Evolutionary conservation across 441 rosid genomes (phyloP).

Genomic region (Adansonia grandidieri): DNA sequence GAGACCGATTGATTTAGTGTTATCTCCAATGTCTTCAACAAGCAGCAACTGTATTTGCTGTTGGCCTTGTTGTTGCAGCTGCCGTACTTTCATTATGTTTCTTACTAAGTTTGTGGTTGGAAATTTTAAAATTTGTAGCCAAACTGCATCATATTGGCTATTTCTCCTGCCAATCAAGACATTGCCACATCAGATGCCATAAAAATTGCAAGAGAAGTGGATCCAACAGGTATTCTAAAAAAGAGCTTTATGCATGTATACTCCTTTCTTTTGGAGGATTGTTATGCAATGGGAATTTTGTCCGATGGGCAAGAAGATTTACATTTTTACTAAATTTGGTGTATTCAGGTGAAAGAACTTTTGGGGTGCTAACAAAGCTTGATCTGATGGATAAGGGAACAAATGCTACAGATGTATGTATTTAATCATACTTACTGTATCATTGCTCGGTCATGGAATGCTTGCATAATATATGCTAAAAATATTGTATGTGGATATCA

Average conservation of each 20-base stretch:
- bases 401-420: conserved; percentile 79
- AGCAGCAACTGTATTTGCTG: not conserved
- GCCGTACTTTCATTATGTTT: not conserved
- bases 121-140: conserved; percentile 52
- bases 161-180: conserved; percentile 99
- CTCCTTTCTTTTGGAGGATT: conserved; percentile 3
- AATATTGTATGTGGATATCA: not conserved
- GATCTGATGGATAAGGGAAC: conserved; percentile 99
- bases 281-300: not conserved
- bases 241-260: conserved; percentile 13
- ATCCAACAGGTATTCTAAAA: conserved; percentile 76
- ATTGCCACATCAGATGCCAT: conserved; percentile 99
- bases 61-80: not conserved
- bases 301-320: not conserved
- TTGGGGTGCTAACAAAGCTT: conserved; percentile 96
- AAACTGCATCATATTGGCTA: conserved; percentile 94
- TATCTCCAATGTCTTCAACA: conserved; percentile 2
- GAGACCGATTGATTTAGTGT: not conserved
- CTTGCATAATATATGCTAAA: conserved; percentile 27
- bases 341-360: conserved; percentile 90
- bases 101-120: conserved; percentile 18
- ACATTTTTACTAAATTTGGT: conserved; percentile 27
- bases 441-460: conserved; percentile 24
- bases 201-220: conserved; percentile 98
- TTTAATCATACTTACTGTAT: conserved; percentile 21